A percentile compares a stretch with the other conserved stretches of the same genome.
These are phyloP conservation scores for Claviceps pusilla DNA, from an alignment of 2,329 filamentous ascomycete genomes.

Conservation along the genomic window DNA sequence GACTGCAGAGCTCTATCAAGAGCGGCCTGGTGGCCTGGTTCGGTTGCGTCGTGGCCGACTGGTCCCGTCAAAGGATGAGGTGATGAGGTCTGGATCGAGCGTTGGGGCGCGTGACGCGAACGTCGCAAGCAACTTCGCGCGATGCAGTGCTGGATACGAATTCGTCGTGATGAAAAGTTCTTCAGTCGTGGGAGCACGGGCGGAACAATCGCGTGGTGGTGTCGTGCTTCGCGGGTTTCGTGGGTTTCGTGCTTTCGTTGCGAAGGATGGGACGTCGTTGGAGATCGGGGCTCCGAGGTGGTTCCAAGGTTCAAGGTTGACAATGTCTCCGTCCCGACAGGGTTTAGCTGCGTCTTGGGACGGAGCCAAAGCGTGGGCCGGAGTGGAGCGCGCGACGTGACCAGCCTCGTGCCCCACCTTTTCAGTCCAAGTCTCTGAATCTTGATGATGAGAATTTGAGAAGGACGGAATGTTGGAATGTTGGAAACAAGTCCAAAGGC, in stretches of 20 bases:
- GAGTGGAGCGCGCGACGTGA: neutral
- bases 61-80: neutral
- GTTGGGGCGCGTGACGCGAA: neutral
- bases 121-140: neutral
- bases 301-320: constrained; percentile 1
- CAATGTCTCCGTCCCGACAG: constrained; percentile 3
- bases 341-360: constrained; percentile 5
- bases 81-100: neutral
- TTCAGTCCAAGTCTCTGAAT: neutral
- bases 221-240: neutral
- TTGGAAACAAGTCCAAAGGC: no score
- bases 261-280: constrained; percentile 3
- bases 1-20: neutral
- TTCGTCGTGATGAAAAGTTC: no score
- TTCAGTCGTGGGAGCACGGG: no score
- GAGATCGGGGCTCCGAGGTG: constrained; percentile 3
- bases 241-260: neutral
- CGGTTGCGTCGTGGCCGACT: neutral
- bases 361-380: neutral
- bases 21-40: neutral
- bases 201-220: neutral
- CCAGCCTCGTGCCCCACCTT: neutral
- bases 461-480: no score
- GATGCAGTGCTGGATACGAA: no score
- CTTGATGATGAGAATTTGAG: neutral